Conservation (phyloP, 2,329 filamentous ascomycete species). For the Byssochlamys sp. region DNA sequence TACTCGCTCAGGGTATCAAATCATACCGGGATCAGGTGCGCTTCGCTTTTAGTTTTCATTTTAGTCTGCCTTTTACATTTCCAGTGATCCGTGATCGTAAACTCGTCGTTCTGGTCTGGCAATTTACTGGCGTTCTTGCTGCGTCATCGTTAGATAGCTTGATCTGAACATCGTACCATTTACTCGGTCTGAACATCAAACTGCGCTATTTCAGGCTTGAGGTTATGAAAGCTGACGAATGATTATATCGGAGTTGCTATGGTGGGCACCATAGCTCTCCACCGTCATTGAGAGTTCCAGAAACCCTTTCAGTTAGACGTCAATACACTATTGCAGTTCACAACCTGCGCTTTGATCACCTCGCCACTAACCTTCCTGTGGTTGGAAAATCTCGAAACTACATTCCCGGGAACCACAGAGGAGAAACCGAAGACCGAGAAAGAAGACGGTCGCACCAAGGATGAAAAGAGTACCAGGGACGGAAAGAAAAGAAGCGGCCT, state of each 20-base stretch:
- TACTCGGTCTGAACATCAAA: not conserved
- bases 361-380: slow-evolving; percentile 51
- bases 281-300: slow-evolving; percentile 12
- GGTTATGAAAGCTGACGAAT: not conserved
- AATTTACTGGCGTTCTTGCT: no score
- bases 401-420: slow-evolving; percentile 36
- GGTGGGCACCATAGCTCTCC: not conserved
- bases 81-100: no score
- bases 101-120: no score
- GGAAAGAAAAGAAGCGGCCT: slow-evolving; percentile 5
- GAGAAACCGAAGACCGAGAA: slow-evolving; percentile 9
- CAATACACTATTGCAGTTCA: slow-evolving; percentile 45
- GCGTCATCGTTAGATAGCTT: not conserved
- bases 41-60: slow-evolving; percentile 7
- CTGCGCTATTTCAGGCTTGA: not conserved
- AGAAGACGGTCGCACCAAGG: slow-evolving; percentile 4
- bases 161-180: not conserved
- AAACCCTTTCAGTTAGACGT: slow-evolving; percentile 40
- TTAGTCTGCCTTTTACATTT: not conserved
- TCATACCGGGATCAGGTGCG: slow-evolving; percentile 40
- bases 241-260: not conserved
- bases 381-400: slow-evolving; percentile 47
- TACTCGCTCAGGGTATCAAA: slow-evolving; percentile 47
- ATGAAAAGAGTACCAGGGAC: slow-evolving; percentile 5
- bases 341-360: slow-evolving; percentile 44